Percentiles rank a stretch among this genome's conserved stretches.
phyloP scores from a whole-genome alignment of 805 yeast species.

The Wickerhamiella slavikovae region DNA sequence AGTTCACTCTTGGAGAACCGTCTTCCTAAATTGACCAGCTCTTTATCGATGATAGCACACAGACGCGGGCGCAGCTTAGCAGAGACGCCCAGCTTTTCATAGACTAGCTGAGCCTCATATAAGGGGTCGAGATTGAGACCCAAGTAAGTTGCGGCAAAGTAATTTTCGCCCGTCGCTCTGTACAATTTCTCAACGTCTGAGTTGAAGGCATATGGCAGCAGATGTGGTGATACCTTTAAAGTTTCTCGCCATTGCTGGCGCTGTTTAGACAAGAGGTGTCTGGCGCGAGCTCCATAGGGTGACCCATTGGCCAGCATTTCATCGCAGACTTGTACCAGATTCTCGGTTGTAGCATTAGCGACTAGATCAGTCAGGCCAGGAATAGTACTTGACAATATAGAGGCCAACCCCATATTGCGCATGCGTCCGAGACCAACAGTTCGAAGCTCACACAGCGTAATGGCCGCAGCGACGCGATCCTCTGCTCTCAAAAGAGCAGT shows the following conservation, averaged over 20 bases:
- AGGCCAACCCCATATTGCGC: constrained; percentile 51
- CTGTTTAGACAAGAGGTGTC: constrained; percentile 32
- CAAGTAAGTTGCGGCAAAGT: constrained; percentile 24
- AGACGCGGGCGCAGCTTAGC: constrained; percentile 43
- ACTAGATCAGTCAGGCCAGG: constrained; percentile 59
- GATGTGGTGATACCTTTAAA: constrained; percentile 24
- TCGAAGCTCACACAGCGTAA: constrained; percentile 56
- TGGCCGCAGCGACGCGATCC: constrained; percentile 70
- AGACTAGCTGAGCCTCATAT: constrained; percentile 68
- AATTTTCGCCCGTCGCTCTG: constrained; percentile 32
- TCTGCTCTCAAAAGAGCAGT: constrained; percentile 58
- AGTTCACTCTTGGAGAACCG: neutral
- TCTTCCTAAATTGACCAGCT: neutral
- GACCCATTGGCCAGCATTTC: constrained; percentile 22
- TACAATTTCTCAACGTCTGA: constrained; percentile 70
- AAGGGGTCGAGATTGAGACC: constrained; percentile 48
- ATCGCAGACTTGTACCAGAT: constrained; percentile 35
- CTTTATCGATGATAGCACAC: constrained; percentile 21
- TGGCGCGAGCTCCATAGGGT: constrained; percentile 29
- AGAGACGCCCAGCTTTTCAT: constrained; percentile 39
- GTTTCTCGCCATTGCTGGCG: constrained; percentile 37
- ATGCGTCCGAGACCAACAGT: constrained; percentile 45
- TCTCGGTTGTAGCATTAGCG: constrained; percentile 43
- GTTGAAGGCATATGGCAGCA: constrained; percentile 46
- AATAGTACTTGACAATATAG: constrained; percentile 50